Percentiles rank a stretch among this genome's conserved stretches.
phyloP scores from a whole-genome alignment of 768 basidiomycete genomes.

The Lyophyllum atratum region DNA sequence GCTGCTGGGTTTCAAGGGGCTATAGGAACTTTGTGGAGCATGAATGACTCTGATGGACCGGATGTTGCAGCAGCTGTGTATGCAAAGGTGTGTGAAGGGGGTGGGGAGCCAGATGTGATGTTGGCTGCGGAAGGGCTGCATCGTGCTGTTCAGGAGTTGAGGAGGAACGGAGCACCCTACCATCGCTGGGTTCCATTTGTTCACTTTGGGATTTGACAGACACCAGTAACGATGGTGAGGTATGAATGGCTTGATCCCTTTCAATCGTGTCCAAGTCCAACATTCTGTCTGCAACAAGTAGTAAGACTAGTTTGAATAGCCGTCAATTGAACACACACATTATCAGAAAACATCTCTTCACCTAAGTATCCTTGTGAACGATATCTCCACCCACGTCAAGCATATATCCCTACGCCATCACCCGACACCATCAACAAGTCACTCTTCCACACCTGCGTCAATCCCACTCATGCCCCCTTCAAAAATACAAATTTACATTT shows the following conservation, averaged over 20 bases:
- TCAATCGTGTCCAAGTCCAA: no score
- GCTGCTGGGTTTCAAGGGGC: conserved; percentile 23
- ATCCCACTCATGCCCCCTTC: no score
- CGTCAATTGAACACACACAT: no score
- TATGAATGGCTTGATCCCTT: not conserved
- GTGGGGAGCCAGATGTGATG: conserved; percentile 2
- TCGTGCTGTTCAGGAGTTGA: conserved; percentile 7
- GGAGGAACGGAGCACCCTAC: conserved; percentile 1
- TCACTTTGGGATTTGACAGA: conserved; percentile 15
- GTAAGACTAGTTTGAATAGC: no score
- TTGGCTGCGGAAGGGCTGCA: conserved; percentile 16
- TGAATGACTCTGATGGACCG: conserved; percentile 18
- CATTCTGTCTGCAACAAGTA: no score
- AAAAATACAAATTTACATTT: no score
- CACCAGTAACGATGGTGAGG: not conserved
- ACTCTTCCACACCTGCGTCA: no score
- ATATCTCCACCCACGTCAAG: no score
- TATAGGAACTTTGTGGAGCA: conserved; percentile 24
- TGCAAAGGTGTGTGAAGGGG: conserved; percentile 7
- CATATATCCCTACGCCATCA: no score
- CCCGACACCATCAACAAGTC: no score
- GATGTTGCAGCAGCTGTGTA: conserved; percentile 14
- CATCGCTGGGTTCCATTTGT: conserved; percentile 19
- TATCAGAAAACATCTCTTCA: no score
- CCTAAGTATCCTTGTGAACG: no score